These are phyloP conservation scores for Linum tenue DNA, from an alignment of 345 rosid species.

Conservation along the genomic window DNA sequence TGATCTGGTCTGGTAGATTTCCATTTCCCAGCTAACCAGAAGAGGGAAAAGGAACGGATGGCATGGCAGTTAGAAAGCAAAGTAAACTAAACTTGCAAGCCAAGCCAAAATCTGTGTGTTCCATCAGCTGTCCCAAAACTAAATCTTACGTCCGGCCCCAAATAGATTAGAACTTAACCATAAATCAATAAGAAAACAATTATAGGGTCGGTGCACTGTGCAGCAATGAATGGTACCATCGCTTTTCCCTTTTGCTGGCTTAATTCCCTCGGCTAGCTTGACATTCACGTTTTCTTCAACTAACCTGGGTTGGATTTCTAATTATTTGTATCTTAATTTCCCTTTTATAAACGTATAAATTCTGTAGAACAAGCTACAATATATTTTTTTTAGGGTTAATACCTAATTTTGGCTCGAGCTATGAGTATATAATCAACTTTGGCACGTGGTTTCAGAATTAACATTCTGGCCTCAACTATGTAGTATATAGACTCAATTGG, in stretches of 20 bases:
- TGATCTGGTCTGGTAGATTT: neutral
- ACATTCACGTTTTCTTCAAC: neutral
- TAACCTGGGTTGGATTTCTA: neutral
- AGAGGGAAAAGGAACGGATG: neutral
- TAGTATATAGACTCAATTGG: too few species aligned
- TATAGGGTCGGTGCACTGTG: neutral
- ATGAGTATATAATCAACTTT: too few species aligned
- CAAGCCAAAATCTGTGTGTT: slow-evolving; percentile 18
- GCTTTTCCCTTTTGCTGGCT: neutral
- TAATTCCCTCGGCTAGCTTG: neutral
- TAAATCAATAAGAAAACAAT: neutral
- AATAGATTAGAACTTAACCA: too few species aligned
- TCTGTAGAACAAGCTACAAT: too few species aligned
- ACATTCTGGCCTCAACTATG: too few species aligned
- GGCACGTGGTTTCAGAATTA: too few species aligned
- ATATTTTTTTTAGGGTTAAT: too few species aligned
- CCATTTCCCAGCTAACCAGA: neutral
- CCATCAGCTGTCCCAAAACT: neutral
- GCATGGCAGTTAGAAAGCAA: slow-evolving; percentile 11
- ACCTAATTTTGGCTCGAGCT: too few species aligned
- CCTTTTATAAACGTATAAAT: too few species aligned
- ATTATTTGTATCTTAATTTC: too few species aligned
- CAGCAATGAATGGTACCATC: neutral
- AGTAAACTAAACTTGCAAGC: slow-evolving; percentile 25
- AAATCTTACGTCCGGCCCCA: too few species aligned